Evolutionary conservation across 78 protist species (phyloP).

Genomic region (Protostelium mycophagum): DNA sequence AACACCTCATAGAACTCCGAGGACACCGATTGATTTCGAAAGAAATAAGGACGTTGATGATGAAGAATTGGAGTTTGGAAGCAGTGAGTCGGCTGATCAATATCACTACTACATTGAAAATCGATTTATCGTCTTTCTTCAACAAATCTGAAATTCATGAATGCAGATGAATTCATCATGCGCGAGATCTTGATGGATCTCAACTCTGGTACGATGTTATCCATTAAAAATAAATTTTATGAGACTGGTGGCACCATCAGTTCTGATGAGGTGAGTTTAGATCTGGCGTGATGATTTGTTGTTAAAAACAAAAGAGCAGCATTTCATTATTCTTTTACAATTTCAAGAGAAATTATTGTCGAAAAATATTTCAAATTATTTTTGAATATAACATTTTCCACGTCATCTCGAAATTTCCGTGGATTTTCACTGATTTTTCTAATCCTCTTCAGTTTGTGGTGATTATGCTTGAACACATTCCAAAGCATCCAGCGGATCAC

Average conservation of each 20-base stretch:
- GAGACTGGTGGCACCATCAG: not conserved
- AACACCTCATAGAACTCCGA: not conserved
- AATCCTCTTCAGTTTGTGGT: not conserved
- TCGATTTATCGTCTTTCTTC: not conserved
- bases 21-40: not conserved
- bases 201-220: not conserved
- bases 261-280: not conserved
- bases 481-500: no score
- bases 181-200: not conserved
- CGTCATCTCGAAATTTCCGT: no score
- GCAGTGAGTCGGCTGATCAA: not conserved
- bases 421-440: no score
- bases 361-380: no score
- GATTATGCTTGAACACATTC: not conserved
- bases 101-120: not conserved
- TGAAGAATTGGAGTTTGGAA: not conserved
- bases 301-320: no score
- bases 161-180: slow-evolving; percentile 4
- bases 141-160: no score
- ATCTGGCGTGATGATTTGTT: not conserved
- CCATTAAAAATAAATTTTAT: not conserved
- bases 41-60: not conserved
- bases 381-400: no score
- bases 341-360: no score
- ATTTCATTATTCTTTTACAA: no score